Conservation (phyloP, 192 early-diverging fungal genomes). For the Phycomyces blakesleeanus region DNA sequence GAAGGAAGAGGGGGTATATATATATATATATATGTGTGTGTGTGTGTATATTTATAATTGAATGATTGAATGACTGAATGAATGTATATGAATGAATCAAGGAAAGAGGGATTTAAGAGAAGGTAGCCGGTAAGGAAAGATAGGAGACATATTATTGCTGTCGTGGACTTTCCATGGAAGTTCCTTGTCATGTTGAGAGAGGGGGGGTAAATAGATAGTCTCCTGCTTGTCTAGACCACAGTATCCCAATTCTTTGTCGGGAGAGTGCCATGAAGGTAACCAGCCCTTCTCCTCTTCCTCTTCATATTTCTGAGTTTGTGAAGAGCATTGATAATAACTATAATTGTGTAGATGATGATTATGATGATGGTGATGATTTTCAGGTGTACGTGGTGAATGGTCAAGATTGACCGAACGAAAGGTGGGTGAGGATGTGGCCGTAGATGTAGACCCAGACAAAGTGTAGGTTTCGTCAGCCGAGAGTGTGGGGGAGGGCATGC, state of each 20-base stretch:
- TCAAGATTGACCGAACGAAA: too few species aligned
- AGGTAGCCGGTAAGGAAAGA: background rate
- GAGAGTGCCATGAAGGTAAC: background rate
- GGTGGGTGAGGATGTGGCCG: background rate
- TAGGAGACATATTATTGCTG: background rate
- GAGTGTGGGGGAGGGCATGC: slow-evolving; percentile 4
- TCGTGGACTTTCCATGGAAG: background rate
- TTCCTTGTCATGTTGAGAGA: slow-evolving; percentile 1
- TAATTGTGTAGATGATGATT: background rate
- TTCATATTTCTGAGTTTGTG: background rate
- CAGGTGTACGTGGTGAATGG: too few species aligned
- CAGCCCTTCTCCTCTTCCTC: background rate
- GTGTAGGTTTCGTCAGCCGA: background rate
- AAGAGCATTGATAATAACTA: background rate
- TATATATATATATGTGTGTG: too few species aligned
- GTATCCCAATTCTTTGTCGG: background rate
- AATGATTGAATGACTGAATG: too few species aligned
- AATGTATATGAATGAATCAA: too few species aligned
- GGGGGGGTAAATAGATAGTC: background rate
- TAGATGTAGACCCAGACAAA: background rate
- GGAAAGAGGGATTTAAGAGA: slow-evolving; percentile 1
- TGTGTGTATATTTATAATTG: too few species aligned
- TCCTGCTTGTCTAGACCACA: background rate
- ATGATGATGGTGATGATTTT: background rate
- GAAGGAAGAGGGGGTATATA: too few species aligned